Evolutionary conservation across 352 stramenopile species (phyloP).

Genomic region (Pythium utonaiense): DNA sequence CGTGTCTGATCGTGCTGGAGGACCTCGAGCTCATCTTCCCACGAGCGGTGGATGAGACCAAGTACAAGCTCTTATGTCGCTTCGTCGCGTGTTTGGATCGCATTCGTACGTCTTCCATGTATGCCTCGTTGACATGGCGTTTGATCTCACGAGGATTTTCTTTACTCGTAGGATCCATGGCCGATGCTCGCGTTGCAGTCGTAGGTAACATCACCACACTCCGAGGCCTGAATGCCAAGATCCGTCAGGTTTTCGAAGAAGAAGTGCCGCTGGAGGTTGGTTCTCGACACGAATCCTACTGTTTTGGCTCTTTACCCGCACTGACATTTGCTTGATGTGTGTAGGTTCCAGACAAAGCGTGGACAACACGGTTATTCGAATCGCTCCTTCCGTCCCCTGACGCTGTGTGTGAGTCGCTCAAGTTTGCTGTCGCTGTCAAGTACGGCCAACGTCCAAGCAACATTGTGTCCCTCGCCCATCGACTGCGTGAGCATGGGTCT

Average conservation of each 20-base stretch:
- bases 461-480: conserved; percentile 49
- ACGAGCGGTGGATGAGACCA: conserved; percentile 56
- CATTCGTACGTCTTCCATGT: conserved; percentile 51
- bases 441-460: conserved; percentile 80
- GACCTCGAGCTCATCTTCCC: conserved; percentile 79
- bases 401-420: conserved; percentile 40
- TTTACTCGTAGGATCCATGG: conserved; percentile 27
- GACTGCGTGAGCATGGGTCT: conserved; percentile 23
- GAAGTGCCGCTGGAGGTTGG: conserved; percentile 69
- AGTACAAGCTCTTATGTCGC: conserved; percentile 65
- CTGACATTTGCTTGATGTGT: neutral
- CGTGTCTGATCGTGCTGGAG: conserved; percentile 62
- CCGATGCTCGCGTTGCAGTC: conserved; percentile 37
- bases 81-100: conserved; percentile 54
- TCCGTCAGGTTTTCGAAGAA: conserved; percentile 74
- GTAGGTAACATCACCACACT: conserved; percentile 66
- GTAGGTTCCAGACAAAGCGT: conserved; percentile 59
- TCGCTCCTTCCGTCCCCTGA: conserved; percentile 36
- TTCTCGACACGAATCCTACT: neutral
- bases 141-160: neutral
- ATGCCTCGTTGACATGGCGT: no score
- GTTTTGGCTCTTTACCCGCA: neutral
- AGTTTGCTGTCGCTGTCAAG: conserved; percentile 57
- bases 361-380: conserved; percentile 42
- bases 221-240: conserved; percentile 48